Base-by-base conservation (phyloP, 2,329 filamentous ascomycete genomes). In the Trichothecium roseum region DNA sequence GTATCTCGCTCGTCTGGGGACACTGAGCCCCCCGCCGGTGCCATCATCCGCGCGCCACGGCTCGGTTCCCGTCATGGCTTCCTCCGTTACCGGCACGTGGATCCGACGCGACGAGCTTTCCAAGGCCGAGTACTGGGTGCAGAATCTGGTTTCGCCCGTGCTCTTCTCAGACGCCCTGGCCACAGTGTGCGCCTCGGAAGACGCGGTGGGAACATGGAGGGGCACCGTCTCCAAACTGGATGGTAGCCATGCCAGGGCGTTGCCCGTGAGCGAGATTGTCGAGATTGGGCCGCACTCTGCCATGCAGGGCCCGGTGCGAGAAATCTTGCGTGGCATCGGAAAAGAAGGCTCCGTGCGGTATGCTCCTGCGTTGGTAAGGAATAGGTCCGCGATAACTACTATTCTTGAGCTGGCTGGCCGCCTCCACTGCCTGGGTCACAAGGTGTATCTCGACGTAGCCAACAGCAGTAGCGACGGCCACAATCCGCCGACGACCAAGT, bases 231-330 rank as follows among this genome's bases (percentile, higher is more conserved):
- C n/a, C n/a, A n/a, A n/a, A n/a, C n/a, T n/a, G n/a, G n/a, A n/a
- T n/a, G n/a, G n/a, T n/a, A n/a, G n/a, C n/a, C n/a, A n/a, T n/a
- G n/a, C n/a, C n/a, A n/a, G n/a, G n/a, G 12, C 18, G 15, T 3
- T 15, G 10, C 6, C 17, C 24, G 34, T 41, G 16, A 24, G 33
- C n/a, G 7, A 37, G 4, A 32, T 28, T 1, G 8, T 45, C 4
- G 43, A 45, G 18, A 15, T 45, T 18, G 43, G 43, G 3, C 37
- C 43, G 3, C 43, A 45, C 40, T 50, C 57, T 10, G 54, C 54
- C 7, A 44, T 61, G 4, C 56, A 59, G 37, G 51, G 48, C 1
- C 58, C 59, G 0, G 37, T 50, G 2, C 45, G 40, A 8, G 48
- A 60, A 45, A 36, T 4, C n/a, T 24, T 14, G 10, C 4, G 2